Evolutionary conservation across 768 basidiomycete genomes (phyloP).

Genomic region (Paxillus involutus): DNA sequence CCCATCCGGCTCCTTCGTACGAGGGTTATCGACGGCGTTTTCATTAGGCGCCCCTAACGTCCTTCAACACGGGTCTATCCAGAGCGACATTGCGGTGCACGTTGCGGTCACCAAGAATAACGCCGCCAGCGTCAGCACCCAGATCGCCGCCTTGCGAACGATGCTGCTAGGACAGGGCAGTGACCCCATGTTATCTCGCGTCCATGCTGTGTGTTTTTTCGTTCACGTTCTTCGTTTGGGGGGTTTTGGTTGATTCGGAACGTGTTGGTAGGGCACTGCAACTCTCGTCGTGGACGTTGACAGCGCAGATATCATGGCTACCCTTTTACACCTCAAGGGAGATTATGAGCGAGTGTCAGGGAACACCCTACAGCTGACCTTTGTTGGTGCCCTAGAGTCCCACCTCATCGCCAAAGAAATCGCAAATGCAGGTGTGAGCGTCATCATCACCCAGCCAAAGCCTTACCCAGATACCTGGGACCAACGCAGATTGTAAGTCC

Average conservation of each 20-base stretch:
- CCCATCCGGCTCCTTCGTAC: constrained; percentile 50
- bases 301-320: constrained; percentile 73
- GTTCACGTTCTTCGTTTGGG: not conserved
- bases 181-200: constrained; percentile 24
- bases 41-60: constrained; percentile 45
- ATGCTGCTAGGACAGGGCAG: constrained; percentile 57
- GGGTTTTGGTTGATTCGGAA: not conserved
- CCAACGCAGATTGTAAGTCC: constrained; percentile 54
- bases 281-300: constrained; percentile 68
- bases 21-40: constrained; percentile 63
- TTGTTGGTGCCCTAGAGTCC: constrained; percentile 61
- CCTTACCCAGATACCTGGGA: constrained; percentile 71
- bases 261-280: constrained; percentile 47
- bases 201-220: constrained; percentile 14
- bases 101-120: constrained; percentile 46
- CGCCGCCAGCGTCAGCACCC: constrained; percentile 58
- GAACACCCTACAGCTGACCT: constrained; percentile 59
- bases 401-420: constrained; percentile 70
- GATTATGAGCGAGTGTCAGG: constrained; percentile 62
- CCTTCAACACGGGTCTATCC: constrained; percentile 21
- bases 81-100: constrained; percentile 64
- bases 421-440: constrained; percentile 62
- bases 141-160: constrained; percentile 62
- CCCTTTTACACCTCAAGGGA: constrained; percentile 63
- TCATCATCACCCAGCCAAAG: constrained; percentile 64